These are phyloP conservation scores for Blastomyces emzantsi DNA, from an alignment of 2,329 filamentous ascomycete genomes.

Conservation along the genomic window DNA sequence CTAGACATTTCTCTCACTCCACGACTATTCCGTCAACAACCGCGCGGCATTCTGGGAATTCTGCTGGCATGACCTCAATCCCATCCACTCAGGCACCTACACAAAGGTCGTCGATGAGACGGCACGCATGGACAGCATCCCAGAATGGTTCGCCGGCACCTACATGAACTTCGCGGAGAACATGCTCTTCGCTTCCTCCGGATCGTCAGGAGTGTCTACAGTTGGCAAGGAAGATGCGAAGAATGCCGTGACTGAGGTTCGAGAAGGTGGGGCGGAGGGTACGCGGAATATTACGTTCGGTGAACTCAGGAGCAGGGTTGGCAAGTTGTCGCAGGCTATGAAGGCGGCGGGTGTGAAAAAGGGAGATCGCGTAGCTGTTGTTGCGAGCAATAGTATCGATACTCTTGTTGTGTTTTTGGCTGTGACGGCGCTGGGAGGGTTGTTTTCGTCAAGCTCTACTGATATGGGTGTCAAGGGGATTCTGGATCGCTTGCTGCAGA, in stretches of 20 bases:
- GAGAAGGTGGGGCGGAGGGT: conserved; percentile 30
- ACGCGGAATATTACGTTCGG: conserved; percentile 54
- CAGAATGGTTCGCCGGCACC: conserved; percentile 68
- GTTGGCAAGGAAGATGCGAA: conserved; percentile 60
- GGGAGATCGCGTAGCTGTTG: conserved; percentile 67
- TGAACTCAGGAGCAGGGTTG: conserved; percentile 53
- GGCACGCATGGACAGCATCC: conserved; percentile 60
- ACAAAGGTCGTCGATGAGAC: conserved; percentile 57
- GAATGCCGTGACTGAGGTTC: conserved; percentile 60
- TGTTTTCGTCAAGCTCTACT: conserved; percentile 69
- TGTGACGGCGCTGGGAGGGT: conserved; percentile 57
- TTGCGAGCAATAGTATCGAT: conserved; percentile 66
- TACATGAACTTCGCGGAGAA: conserved; percentile 73
- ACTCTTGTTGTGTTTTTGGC: conserved; percentile 65
- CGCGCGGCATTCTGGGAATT: conserved; percentile 58
- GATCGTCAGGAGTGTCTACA: conserved; percentile 38
- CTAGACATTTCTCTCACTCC: conserved; percentile 60
- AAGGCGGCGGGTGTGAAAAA: conserved; percentile 54
- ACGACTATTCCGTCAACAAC: conserved; percentile 57
- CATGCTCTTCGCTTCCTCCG: conserved; percentile 52
- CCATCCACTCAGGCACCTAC: conserved; percentile 56
- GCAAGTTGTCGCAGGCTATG: conserved; percentile 56
- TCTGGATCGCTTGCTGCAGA: conserved; percentile 63
- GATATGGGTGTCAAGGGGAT: conserved; percentile 78
- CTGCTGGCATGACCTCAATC: conserved; percentile 50